Evolutionary conservation across 129 eudicot species (phyloP).

Genomic region (Tagetes patula): DNA sequence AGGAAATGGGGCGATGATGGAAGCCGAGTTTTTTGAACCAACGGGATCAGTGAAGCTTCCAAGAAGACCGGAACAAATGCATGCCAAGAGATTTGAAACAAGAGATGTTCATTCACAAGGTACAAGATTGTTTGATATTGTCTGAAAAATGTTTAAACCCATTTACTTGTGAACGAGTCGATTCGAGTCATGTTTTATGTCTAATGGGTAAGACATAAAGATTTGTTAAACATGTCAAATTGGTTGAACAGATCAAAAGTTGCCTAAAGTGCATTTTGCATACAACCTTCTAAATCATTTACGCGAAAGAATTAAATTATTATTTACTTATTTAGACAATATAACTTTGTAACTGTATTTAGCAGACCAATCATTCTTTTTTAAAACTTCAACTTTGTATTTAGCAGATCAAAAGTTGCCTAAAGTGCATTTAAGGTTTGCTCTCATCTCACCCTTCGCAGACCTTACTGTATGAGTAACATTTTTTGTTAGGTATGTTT

Average conservation of each 20-base stretch:
- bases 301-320: neutral
- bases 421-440: neutral
- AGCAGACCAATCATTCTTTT: neutral
- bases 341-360: neutral
- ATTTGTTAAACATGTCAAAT: neutral
- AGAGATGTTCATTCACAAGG: slow-evolving; percentile 33
- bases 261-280: neutral
- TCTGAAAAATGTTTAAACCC: neutral
- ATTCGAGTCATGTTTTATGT: neutral
- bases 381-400: neutral
- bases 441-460: too few relatives aligned
- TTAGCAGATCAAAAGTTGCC: neutral
- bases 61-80: slow-evolving; percentile 26
- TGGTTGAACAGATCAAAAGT: neutral
- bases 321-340: neutral
- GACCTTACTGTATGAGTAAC: too few relatives aligned
- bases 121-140: slow-evolving; percentile 5
- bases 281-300: neutral
- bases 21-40: slow-evolving; percentile 20
- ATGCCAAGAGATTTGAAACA: slow-evolving; percentile 12
- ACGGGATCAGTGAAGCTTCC: slow-evolving; percentile 34
- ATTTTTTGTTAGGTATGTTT: too few relatives aligned
- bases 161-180: neutral
- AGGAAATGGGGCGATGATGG: slow-evolving; percentile 21
- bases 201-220: neutral